Conservation (phyloP, 305 asterid species). For the Fraxinus dipetala region DNA sequence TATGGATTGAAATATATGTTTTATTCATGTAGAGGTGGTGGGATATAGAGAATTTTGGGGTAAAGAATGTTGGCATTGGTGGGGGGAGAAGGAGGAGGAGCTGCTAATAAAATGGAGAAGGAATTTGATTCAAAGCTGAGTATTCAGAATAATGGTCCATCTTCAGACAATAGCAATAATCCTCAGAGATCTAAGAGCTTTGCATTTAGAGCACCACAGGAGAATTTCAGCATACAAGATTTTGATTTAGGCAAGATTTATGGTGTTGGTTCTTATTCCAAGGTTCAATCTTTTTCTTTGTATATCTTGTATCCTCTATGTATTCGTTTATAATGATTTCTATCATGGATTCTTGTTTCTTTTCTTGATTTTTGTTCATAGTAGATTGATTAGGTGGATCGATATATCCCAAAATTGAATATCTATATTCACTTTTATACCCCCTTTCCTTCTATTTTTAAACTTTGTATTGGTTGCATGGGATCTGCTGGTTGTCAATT, state of each 20-base stretch:
- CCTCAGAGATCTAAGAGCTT: constrained; percentile 80
- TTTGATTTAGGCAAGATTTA: constrained; percentile 99
- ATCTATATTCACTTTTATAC: not conserved
- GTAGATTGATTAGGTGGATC: not conserved
- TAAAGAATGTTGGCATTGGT: constrained; percentile 56
- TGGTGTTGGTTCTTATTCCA: constrained; percentile 99
- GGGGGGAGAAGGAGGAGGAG: constrained; percentile 40
- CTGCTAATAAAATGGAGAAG: constrained; percentile 59
- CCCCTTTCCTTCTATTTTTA: not conserved
- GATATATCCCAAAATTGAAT: not conserved
- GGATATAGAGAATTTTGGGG: constrained; percentile 29
- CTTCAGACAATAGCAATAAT: constrained; percentile 28
- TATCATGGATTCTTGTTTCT: constrained; percentile 10
- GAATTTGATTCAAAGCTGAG: constrained; percentile 85
- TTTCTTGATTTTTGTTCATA: not conserved
- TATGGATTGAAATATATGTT: not conserved
- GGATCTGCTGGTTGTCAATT: not conserved
- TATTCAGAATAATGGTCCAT: constrained; percentile 51
- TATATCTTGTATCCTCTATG: not conserved
- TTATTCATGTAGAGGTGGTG: constrained; percentile 17
- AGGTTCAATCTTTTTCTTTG: constrained; percentile 44
- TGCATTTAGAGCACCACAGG: constrained; percentile 95
- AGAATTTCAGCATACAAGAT: constrained; percentile 88
- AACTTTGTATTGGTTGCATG: not conserved
- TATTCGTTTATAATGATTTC: not conserved